phyloP scores from a whole-genome alignment of 169 alveolate genomes.

The Plasmodium knowlesi region DNA sequence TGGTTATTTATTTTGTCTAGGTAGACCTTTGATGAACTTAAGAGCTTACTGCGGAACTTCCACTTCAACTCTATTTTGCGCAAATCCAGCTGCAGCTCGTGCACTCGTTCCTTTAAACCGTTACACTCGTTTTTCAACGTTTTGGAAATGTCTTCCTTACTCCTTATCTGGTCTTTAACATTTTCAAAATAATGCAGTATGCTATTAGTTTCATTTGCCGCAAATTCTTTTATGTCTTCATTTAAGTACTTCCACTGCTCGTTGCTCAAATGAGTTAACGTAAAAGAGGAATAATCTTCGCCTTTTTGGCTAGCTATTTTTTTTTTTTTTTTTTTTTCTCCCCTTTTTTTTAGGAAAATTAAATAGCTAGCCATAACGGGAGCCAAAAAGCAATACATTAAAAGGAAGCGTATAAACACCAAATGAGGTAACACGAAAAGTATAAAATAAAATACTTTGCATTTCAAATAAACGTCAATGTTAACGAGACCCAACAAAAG shows the following conservation, averaged over 20 bases:
- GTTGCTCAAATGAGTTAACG: conserved; percentile 67
- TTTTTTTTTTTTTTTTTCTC: conserved; percentile 10
- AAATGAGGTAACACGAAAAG: conserved; percentile 56
- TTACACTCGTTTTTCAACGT: conserved; percentile 6
- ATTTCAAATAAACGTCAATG: conserved; percentile 60
- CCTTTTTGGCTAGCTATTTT: conserved; percentile 22
- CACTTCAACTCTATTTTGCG: conserved; percentile 70
- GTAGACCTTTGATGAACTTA: conserved; percentile 25
- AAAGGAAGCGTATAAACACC: conserved; percentile 60
- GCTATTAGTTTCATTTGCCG: conserved; percentile 44
- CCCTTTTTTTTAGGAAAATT: conserved; percentile 21
- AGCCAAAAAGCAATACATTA: conserved; percentile 46
- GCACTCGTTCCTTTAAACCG: conserved; percentile 21
- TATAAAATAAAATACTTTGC: conserved; percentile 30
- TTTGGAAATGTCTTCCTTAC: conserved; percentile 2
- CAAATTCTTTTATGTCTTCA: conserved; percentile 72
- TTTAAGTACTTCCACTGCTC: conserved; percentile 64
- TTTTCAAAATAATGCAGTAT: conserved; percentile 44
- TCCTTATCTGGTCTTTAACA: conserved; percentile 11
- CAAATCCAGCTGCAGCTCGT: conserved; percentile 17
- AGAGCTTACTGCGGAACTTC: conserved; percentile 56
- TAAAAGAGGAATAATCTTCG: conserved; percentile 36
- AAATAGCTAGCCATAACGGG: conserved; percentile 57
- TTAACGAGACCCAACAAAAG: conserved; percentile 37
- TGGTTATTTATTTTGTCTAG: conserved; percentile 67